A percentile compares a stretch with the other conserved stretches of the same genome.
phyloP scores from a whole-genome alignment of 2,329 filamentous ascomycete species.

The Didymella lethalis region DNA sequence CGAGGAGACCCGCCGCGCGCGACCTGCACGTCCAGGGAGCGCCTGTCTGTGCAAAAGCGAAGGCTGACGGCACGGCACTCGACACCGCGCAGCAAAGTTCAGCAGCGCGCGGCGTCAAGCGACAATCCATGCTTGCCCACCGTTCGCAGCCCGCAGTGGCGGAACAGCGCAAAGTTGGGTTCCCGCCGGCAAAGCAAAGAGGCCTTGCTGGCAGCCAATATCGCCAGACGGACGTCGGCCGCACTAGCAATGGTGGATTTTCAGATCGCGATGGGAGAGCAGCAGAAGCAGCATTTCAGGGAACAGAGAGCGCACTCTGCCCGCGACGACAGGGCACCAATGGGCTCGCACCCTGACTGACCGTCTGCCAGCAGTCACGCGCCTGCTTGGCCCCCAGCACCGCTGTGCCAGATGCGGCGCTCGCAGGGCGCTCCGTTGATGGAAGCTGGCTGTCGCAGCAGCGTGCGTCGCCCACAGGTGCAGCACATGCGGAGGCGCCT shows the following conservation, averaged over 20 bases:
- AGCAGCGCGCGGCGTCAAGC: background rate
- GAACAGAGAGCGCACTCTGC: conserved; percentile 12
- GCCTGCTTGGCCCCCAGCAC: conserved; percentile 3
- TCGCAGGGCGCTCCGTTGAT: conserved; percentile 4
- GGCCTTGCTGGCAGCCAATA: background rate
- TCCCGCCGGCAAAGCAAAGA: background rate
- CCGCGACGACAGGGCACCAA: conserved; percentile 18
- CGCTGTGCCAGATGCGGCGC: conserved; percentile 2
- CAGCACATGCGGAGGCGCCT: background rate
- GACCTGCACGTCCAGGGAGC: conserved; percentile 18
- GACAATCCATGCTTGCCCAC: background rate
- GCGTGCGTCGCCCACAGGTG: background rate
- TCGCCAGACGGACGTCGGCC: conserved; percentile 15
- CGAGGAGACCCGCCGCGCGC: conserved; percentile 20
- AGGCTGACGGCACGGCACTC: conserved; percentile 9
- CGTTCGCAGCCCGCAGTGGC: background rate
- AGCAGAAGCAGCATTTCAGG: conserved; percentile 9
- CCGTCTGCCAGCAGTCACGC: conserved; percentile 17
- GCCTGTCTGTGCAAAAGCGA: conserved; percentile 9
- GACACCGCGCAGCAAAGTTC: conserved; percentile 3
- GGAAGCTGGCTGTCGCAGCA: conserved; percentile 5
- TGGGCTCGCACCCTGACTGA: conserved; percentile 4
- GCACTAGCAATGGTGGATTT: conserved; percentile 20
- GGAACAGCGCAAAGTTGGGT: background rate
- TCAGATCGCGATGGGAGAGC: conserved; percentile 16